Base-by-base conservation (phyloP, 345 rosid species). In the Citrus mangshanensis region DNA sequence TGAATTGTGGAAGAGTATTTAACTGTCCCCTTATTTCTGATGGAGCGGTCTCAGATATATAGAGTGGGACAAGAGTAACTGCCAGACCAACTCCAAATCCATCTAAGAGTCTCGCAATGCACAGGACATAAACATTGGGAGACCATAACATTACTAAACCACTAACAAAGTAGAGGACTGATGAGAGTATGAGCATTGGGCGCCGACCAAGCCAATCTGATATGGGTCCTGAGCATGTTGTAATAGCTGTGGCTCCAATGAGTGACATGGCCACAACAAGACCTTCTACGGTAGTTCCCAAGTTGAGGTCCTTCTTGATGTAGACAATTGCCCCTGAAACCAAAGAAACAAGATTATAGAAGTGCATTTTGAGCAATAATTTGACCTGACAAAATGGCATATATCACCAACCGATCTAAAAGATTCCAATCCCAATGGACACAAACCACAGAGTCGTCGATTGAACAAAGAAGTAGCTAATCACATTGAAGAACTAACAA, bases 141-240 rank as follows among this genome's bases (percentile, higher is more conserved):
- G 99, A 94, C 99, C 99, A 96, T 0, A 89, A 49, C 99, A 94
- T 96, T 40, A 96, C 83, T 85, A 96, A 81, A 78, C 98, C 97
- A 71, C 99, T 82, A 59, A 94, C 68, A 80, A 96, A 93, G 82
- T 94, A 94, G 66, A 96, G 89, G 3, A 88, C 1, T 1, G 99
- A 94, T 22, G 99, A 86, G 7, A 87, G 38, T 78, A 96, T 93
- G 40, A 96, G 92, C 99, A 96, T 92, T 16, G 99, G 98, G 5
- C 99, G 94, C 61, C 99, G 95, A 42, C 99, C 99, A 9, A 94
- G 74, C 90, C 94, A 94, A 84, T 96, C 99, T 30, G 99, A 93
- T 69, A 96, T 85, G 3, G 95, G 85, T 77, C 99, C 99, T 1
- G 99, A 96, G 83, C 97, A 94, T 81, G 98, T 96, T 4, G 99